These are phyloP conservation scores for Emmonsiellopsis sp. DNA, from an alignment of 2,329 filamentous ascomycete genomes.

Conservation along the genomic window DNA sequence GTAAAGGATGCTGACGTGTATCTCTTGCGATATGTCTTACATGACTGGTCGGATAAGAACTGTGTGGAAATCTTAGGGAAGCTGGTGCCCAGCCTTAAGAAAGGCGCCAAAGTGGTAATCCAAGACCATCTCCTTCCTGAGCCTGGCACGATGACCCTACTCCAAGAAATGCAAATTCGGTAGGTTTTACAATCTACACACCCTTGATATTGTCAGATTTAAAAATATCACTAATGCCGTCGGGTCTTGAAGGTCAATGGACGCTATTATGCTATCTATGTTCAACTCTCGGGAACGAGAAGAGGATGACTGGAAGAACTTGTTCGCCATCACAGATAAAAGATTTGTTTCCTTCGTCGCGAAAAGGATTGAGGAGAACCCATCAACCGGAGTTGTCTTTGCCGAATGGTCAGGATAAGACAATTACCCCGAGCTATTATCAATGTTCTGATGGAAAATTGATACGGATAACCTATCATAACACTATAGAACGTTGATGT, in stretches of 20 bases:
- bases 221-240: not conserved
- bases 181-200: not conserved
- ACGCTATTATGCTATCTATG: constrained; percentile 44
- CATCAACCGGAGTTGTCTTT: not conserved
- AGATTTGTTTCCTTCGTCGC: constrained; percentile 23
- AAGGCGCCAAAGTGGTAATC: constrained; percentile 8
- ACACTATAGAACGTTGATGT: too few species aligned
- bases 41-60: constrained; percentile 33
- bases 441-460: too few species aligned
- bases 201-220: too few species aligned
- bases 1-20: constrained; percentile 22
- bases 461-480: too few species aligned
- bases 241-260: constrained; percentile 32
- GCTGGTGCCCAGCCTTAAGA: constrained; percentile 21
- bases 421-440: too few species aligned
- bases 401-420: not conserved
- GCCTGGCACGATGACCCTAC: constrained; percentile 9
- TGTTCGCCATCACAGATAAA: constrained; percentile 38
- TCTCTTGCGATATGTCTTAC: constrained; percentile 29
- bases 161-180: constrained; percentile 10
- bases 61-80: constrained; percentile 25
- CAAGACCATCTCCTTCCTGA: constrained; percentile 12
- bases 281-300: constrained; percentile 46
- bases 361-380: not conserved
- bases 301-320: constrained; percentile 36